These are phyloP conservation scores for Gilbertella persicaria DNA, from an alignment of 371 early-diverging fungal species.

Conservation along the genomic window DNA sequence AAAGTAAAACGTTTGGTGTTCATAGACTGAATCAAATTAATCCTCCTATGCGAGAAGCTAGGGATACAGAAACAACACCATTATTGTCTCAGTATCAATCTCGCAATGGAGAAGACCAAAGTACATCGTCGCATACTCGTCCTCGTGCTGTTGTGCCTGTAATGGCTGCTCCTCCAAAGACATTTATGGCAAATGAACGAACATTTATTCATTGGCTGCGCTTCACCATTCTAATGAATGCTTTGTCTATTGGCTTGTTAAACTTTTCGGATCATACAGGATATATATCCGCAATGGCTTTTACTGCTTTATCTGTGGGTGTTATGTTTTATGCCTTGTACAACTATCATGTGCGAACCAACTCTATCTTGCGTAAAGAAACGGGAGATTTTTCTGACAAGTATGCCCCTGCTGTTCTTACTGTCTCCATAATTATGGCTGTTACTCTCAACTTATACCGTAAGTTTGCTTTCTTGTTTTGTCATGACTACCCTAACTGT, in stretches of 20 bases:
- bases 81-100: conserved; percentile 7
- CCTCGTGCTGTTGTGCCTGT: conserved; percentile 12
- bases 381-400: conserved; percentile 65
- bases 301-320: conserved; percentile 66
- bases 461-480: conserved; percentile 52
- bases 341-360: conserved; percentile 84
- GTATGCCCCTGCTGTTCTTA: conserved; percentile 77
- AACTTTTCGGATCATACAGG: conserved; percentile 75
- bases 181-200: conserved; percentile 97
- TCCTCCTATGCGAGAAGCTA: conserved; percentile 28
- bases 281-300: conserved; percentile 64
- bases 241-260: conserved; percentile 67
- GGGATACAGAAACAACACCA: conserved; percentile 14
- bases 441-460: conserved; percentile 83
- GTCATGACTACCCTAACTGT: not conserved
- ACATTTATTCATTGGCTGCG: conserved; percentile 87
- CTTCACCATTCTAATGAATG: conserved; percentile 67
- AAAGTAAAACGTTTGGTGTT: conserved; percentile 38
- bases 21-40: conserved; percentile 31
- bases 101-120: not conserved
- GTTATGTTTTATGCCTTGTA: conserved; percentile 84
- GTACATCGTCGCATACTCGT: not conserved
- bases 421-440: conserved; percentile 74
- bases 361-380: conserved; percentile 52
- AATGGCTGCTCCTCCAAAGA: conserved; percentile 69